Base-by-base conservation (phyloP, 495 filamentous ascomycete genomes). In the Tuber indicum region DNA sequence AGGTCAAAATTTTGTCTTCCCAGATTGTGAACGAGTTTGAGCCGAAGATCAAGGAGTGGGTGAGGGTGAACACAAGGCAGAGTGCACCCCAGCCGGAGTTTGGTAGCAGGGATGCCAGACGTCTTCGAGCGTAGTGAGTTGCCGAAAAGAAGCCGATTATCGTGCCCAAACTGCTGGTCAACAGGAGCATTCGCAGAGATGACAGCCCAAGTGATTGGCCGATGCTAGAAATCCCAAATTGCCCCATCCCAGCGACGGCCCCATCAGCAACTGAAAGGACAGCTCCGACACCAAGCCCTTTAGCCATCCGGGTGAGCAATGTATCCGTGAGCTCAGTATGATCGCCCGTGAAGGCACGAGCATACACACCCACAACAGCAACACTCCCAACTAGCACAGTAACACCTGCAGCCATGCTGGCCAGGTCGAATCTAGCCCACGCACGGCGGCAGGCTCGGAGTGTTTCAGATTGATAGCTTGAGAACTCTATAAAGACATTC, bases 11-110 rank as follows among this genome's bases (percentile, higher is more conserved):
- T 26, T 94, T 92, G 80, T 98, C 96, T 86, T 99, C 96, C 96
- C 96, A 98, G 78, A 99, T 97, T 8, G 95, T 98, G 85, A 94
- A 99, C 2, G 96, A 98, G 83, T 98, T 99, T 7, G 96, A 95
- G 0, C 94, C 96, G 84, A 98, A 98, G 52, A 94, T 95, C 78
- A 93, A 85, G 23, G 93, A 96, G 83, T 96, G 93, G 78, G 90
- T 89, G 42, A 93, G 84, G 0, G 94, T 95, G 79, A 97, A 93
- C 42, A 94, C 83, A 62, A 94, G 84, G 1, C 92, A 91, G 74
- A 97, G 87, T 91, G 93, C 93, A 26, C 93, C 92, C 95, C 94
- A 98, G 73, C 94, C 84, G 0, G 90, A 91, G n/a, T 83, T 89
- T 0, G 95, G 94, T n/a, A 94, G 77, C 62, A 93, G 87, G n/a